Base-by-base conservation (phyloP, 495 filamentous ascomycete species). In the Penicillium tannophilum region DNA sequence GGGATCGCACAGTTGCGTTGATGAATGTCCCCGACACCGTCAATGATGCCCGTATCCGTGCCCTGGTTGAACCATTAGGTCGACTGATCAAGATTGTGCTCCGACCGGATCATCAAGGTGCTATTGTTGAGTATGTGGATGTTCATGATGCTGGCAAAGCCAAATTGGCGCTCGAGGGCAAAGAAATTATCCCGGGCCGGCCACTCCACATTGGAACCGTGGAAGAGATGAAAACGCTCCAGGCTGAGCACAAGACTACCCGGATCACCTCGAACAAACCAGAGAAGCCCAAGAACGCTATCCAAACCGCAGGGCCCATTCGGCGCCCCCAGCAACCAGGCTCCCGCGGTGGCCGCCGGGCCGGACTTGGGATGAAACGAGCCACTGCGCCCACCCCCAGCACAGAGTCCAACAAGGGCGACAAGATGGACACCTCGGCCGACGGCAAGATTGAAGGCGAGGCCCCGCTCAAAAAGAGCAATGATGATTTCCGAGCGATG, bases 401-500 rank as follows among this genome's bases (percentile, higher is more conserved):
- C 46, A 54, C 31, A 35, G 61, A 48, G 10, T 43, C 30, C 33
- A 74, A 76, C 49, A 76, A 69, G 78, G 52, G 66, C 74, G 63
- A 71, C 64, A 63, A 67, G 62, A 73, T 67, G 67, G 68, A 72
- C 55, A 73, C 62, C 56, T 66, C 65, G 39, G 66, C 70, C 45
- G 65, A 76, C 42, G 54, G 70, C 56, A 71, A 67, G 44, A 68
- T 61, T 51, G 55, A 63, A 53, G 62, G 66, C 47, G 56, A 60
- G 55, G 57, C 68, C 46, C 24, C 52, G 7, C 28, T 67, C 52
- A 79, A 71, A 55, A 93, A 92, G 82, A 92, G 82, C 68, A 96
- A 97, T 76, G 88, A 88, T 50, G 92, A 96, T 76, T 96, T 96
- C 74, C 90, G 87, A 66, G 84, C 83, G 39, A 84, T 96, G 86